Evolutionary conservation across 2,329 filamentous ascomycete species (phyloP).

Genomic region (Arthrinium phaeospermum): DNA sequence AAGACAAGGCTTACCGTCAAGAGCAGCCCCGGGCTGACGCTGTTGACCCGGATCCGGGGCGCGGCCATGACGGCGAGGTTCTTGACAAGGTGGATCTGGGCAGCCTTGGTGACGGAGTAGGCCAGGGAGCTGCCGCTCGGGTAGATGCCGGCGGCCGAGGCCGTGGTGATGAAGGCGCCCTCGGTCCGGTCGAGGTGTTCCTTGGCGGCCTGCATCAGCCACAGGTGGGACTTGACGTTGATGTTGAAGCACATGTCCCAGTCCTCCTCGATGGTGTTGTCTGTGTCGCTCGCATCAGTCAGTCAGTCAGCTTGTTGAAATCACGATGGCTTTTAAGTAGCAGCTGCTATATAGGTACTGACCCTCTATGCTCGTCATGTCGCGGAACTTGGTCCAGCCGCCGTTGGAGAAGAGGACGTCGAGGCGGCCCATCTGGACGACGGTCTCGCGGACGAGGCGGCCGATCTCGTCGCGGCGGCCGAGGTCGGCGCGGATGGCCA

Average conservation of each 20-base stretch:
- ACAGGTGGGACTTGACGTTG: slow-evolving; percentile 68
- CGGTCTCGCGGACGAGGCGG: slow-evolving; percentile 62
- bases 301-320: background rate
- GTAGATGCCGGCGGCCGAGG: slow-evolving; percentile 68
- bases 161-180: slow-evolving; percentile 68
- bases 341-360: background rate
- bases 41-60: slow-evolving; percentile 64
- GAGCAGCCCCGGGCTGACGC: slow-evolving; percentile 59
- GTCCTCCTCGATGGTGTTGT: slow-evolving; percentile 61
- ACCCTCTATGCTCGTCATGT: slow-evolving; percentile 24
- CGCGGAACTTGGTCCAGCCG: slow-evolving; percentile 55
- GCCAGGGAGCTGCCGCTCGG: slow-evolving; percentile 68
- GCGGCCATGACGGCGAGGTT: slow-evolving; percentile 58
- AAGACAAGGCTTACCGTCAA: slow-evolving; percentile 46
- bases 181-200: slow-evolving; percentile 60
- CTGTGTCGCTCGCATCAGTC: slow-evolving; percentile 28
- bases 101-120: slow-evolving; percentile 80
- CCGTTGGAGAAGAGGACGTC: slow-evolving; percentile 82
- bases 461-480: slow-evolving; percentile 63
- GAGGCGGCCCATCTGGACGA: slow-evolving; percentile 68
- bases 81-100: slow-evolving; percentile 66
- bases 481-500: slow-evolving; percentile 70
- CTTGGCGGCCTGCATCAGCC: slow-evolving; percentile 61
- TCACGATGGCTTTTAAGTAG: background rate
- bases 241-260: slow-evolving; percentile 65